phyloP scores from a whole-genome alignment of 1,284 basidiomycete genomes.

The Melampsora allii-populina region DNA sequence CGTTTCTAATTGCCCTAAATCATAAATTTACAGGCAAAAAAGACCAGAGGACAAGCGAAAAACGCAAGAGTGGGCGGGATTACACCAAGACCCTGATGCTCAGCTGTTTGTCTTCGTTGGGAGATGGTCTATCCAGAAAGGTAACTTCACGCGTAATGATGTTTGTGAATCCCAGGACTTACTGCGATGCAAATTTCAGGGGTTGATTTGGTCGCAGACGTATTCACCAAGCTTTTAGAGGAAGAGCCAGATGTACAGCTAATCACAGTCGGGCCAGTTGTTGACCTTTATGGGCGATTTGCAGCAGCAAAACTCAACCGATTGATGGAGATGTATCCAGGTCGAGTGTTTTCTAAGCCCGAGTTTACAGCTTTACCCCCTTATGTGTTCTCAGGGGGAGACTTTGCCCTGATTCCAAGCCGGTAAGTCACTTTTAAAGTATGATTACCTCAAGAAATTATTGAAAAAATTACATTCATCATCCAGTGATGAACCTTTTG shows the following conservation, averaged over 20 bases:
- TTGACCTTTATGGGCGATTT: slow-evolving; percentile 87
- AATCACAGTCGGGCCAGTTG: slow-evolving; percentile 83
- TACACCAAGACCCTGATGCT: slow-evolving; percentile 79
- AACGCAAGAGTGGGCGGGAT: slow-evolving; percentile 87
- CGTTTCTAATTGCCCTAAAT: too few relatives aligned
- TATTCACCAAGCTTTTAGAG: slow-evolving; percentile 80
- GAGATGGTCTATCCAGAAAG: slow-evolving; percentile 92
- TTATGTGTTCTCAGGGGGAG: slow-evolving; percentile 85
- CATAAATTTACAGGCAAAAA: slow-evolving; percentile 56
- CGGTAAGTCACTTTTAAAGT: background rate
- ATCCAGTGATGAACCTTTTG: slow-evolving; percentile 82
- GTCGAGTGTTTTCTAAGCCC: slow-evolving; percentile 84
- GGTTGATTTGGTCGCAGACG: slow-evolving; percentile 88
- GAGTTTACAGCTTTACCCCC: slow-evolving; percentile 90
- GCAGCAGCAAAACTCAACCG: slow-evolving; percentile 86
- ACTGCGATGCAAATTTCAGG: too few relatives aligned
- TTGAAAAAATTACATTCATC: slow-evolving; percentile 53
- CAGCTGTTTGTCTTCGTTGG: slow-evolving; percentile 92
- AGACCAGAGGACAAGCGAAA: slow-evolving; percentile 82
- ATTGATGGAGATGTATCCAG: slow-evolving; percentile 88
- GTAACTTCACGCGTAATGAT: background rate
- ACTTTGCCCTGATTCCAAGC: slow-evolving; percentile 80
- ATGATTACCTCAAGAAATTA: background rate
- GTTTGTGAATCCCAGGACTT: too few relatives aligned
- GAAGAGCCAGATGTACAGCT: slow-evolving; percentile 80